Percentiles rank a stretch among this genome's conserved stretches.
These are phyloP conservation scores for Diplocarpon mali DNA, from an alignment of 2,329 filamentous ascomycete genomes.

Conservation along the genomic window DNA sequence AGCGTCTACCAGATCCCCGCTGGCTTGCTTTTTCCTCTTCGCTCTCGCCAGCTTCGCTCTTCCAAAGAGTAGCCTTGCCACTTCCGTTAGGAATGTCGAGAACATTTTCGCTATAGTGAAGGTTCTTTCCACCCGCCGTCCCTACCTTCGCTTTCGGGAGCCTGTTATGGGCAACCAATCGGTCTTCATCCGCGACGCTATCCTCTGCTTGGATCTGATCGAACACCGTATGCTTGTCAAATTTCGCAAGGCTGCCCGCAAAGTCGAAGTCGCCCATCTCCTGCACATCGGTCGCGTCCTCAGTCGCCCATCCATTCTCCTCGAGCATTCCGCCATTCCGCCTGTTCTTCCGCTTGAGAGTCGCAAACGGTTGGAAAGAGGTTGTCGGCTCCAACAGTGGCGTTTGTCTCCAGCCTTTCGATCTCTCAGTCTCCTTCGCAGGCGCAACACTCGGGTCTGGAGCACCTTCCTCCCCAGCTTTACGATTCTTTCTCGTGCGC, in stretches of 20 bases:
- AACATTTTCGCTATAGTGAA: constrained; percentile 87
- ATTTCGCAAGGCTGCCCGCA: constrained; percentile 77
- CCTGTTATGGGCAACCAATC: constrained; percentile 85
- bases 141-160: constrained; percentile 47
- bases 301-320: constrained; percentile 86
- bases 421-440: constrained; percentile 35
- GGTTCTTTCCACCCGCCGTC: constrained; percentile 73
- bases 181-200: constrained; percentile 74
- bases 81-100: constrained; percentile 46
- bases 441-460: constrained; percentile 32
- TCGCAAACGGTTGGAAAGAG: constrained; percentile 51
- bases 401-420: constrained; percentile 58
- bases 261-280: constrained; percentile 95
- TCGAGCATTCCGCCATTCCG: constrained; percentile 30
- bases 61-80: constrained; percentile 39
- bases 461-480: constrained; percentile 28
- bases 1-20: constrained; percentile 29
- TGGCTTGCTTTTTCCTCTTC: constrained; percentile 21
- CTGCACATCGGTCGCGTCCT: constrained; percentile 89
- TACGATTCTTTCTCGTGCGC: constrained; percentile 28
- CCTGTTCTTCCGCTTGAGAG: constrained; percentile 44
- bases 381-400: constrained; percentile 52
- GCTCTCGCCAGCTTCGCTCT: constrained; percentile 62
- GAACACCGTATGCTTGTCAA: constrained; percentile 87
- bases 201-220: constrained; percentile 86